Conservation (phyloP, 371 early-diverging fungal species). For the Rhizopus delemar region DNA sequence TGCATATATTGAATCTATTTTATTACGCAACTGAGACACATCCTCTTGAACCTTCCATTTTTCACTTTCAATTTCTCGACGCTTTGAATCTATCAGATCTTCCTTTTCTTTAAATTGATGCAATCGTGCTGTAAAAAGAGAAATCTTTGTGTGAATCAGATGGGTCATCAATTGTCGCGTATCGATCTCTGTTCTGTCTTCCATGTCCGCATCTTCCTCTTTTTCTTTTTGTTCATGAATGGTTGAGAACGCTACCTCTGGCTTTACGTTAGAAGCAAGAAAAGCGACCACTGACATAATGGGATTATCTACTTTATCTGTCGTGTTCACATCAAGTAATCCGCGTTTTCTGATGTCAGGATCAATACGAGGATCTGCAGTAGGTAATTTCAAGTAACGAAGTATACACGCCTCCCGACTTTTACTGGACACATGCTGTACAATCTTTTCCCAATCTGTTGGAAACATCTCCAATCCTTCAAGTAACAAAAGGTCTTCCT, state of each 20-base stretch:
- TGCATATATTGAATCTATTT: conserved; percentile 21
- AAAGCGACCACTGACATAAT: conserved; percentile 95
- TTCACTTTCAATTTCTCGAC: conserved; percentile 82
- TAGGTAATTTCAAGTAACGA: conserved; percentile 44
- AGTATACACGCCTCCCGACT: conserved; percentile 48
- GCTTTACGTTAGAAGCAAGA: conserved; percentile 92
- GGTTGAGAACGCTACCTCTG: conserved; percentile 88
- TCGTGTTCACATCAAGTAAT: conserved; percentile 54
- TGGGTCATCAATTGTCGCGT: conserved; percentile 15
- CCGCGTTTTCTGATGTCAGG: conserved; percentile 40
- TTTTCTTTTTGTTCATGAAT: neutral
- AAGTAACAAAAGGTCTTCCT: conserved; percentile 41
- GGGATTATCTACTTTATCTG: conserved; percentile 85
- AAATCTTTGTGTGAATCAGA: conserved; percentile 77
- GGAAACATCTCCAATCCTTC: conserved; percentile 49
- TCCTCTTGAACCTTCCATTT: conserved; percentile 35
- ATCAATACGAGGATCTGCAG: conserved; percentile 72
- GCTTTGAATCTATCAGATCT: conserved; percentile 60
- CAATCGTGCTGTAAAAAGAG: conserved; percentile 76
- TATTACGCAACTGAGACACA: conserved; percentile 14
- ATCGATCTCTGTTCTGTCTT: conserved; percentile 5
- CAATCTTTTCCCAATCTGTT: conserved; percentile 43
- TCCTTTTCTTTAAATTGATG: conserved; percentile 76
- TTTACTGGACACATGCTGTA: conserved; percentile 42
- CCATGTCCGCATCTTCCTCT: conserved; percentile 1